These are phyloP conservation scores for Patellifolia procumbens DNA, from an alignment of 179 eudicot genomes.

Conservation along the genomic window DNA sequence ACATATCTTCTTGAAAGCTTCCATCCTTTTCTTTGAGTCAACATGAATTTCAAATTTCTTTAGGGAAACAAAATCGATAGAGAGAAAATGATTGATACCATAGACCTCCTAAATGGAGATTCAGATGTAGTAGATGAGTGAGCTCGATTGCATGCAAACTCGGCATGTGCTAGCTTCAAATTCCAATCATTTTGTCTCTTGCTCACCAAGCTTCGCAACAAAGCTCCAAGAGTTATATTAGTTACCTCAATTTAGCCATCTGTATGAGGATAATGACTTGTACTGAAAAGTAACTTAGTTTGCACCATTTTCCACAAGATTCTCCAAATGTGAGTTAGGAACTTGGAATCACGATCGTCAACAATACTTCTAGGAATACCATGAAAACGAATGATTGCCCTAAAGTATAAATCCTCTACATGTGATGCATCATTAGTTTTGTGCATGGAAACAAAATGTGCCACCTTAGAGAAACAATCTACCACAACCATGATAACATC, in stretches of 20 bases:
- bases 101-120: not conserved
- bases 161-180: slow-evolving; percentile 1
- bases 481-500: not conserved
- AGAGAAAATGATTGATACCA: not conserved
- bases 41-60: not conserved
- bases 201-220: not conserved
- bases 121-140: not conserved
- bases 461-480: not conserved
- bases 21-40: not conserved
- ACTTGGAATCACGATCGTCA: not conserved
- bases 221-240: not conserved
- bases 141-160: too few species aligned
- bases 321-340: not conserved
- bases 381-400: not conserved
- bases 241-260: not conserved
- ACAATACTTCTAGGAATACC: not conserved
- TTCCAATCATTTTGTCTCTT: not conserved
- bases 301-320: not conserved
- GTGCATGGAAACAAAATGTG: not conserved
- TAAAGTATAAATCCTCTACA: not conserved
- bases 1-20: too few species aligned
- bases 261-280: not conserved
- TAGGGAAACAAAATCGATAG: not conserved
- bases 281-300: not conserved
- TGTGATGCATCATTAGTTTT: not conserved